A percentile compares a stretch with the other conserved stretches of the same genome.
These are phyloP conservation scores for Coniophora puteana DNA, from an alignment of 1,284 basidiomycete genomes.

Conservation along the genomic window DNA sequence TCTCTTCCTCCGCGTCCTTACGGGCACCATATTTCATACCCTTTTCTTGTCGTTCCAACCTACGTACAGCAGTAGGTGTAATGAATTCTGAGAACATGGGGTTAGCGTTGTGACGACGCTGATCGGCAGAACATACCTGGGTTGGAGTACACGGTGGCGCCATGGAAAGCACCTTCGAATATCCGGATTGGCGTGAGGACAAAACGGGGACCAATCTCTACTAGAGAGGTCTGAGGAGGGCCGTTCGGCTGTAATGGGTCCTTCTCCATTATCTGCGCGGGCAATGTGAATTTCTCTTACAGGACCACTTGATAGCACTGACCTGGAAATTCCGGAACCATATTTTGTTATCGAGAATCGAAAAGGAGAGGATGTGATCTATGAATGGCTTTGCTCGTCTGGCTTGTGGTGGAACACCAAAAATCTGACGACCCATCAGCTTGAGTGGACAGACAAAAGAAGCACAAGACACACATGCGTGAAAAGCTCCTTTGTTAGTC, in stretches of 20 bases:
- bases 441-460: slow-evolving; percentile 3
- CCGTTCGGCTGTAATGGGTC: slow-evolving; percentile 74
- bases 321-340: slow-evolving; percentile 99
- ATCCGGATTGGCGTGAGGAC: slow-evolving; percentile 97
- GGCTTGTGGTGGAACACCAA: slow-evolving; percentile 88
- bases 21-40: slow-evolving; percentile 80
- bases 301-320: slow-evolving; percentile 13
- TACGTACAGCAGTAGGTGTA: slow-evolving; percentile 81
- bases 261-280: slow-evolving; percentile 68
- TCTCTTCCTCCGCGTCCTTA: slow-evolving; percentile 76
- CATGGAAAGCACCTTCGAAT: slow-evolving; percentile 96
- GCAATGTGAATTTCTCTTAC: slow-evolving; percentile 6
- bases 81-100: slow-evolving; percentile 96
- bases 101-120: too few species aligned
- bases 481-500: slow-evolving; percentile 91
- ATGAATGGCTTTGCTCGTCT: slow-evolving; percentile 95
- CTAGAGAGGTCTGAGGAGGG: slow-evolving; percentile 73
- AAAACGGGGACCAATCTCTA: slow-evolving; percentile 97
- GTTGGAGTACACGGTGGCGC: slow-evolving; percentile 95
- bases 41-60: slow-evolving; percentile 66
- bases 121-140: slow-evolving; percentile 75
- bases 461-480: slow-evolving; percentile 75
- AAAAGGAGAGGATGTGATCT: slow-evolving; percentile 97
- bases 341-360: slow-evolving; percentile 92
- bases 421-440: slow-evolving; percentile 87